Percentiles rank a stretch among this genome's conserved stretches.
Conservation (phyloP, 805 yeast species). For the Candida ortonii region DNA sequence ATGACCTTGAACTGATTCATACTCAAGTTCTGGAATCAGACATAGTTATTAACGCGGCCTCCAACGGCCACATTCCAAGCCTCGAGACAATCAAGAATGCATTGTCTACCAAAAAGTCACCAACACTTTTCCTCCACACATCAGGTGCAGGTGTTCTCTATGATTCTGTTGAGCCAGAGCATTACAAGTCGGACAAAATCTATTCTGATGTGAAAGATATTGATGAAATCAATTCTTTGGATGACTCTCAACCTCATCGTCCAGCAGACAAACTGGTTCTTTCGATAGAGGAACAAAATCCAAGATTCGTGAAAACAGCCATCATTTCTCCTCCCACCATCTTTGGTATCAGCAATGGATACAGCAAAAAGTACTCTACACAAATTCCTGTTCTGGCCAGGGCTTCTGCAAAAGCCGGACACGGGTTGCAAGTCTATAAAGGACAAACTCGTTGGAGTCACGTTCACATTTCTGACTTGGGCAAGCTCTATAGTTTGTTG, state of each 20-base stretch:
- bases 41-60: conserved; percentile 8
- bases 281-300: conserved; percentile 31
- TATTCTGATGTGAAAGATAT: conserved; percentile 38
- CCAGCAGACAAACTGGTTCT: conserved; percentile 33
- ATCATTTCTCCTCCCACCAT: conserved; percentile 36
- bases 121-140: conserved; percentile 34
- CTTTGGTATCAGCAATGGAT: conserved; percentile 35
- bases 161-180: conserved; percentile 48
- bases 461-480: conserved; percentile 36
- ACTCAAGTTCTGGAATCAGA: not conserved
- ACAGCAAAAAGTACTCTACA: conserved; percentile 27
- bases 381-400: conserved; percentile 33
- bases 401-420: conserved; percentile 18
- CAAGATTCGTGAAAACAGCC: conserved; percentile 29
- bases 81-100: conserved; percentile 7
- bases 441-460: conserved; percentile 37
- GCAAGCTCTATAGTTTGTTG: conserved; percentile 29
- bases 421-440: conserved; percentile 29
- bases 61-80: conserved; percentile 10
- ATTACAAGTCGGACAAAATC: conserved; percentile 40
- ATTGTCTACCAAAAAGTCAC: conserved; percentile 15
- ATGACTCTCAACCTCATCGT: conserved; percentile 32
- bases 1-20: conserved; percentile 4
- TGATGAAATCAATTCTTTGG: conserved; percentile 29
- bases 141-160: conserved; percentile 38